phyloP scores from a whole-genome alignment of 441 rosid species.

The Gossypium gossypioides region DNA sequence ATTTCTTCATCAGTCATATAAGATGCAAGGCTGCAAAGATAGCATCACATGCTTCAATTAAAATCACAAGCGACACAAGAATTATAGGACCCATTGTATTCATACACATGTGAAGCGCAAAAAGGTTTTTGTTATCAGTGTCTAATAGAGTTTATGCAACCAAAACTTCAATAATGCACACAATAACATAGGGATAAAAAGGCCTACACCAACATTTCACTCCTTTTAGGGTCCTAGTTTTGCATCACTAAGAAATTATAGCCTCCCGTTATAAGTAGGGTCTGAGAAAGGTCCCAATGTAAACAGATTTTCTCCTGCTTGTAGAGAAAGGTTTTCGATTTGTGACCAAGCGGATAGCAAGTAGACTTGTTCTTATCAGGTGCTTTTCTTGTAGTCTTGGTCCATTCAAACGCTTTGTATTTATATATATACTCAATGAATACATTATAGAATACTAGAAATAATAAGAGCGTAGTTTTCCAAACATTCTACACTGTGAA shows the following conservation, averaged over 20 bases:
- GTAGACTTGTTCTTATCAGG: background rate
- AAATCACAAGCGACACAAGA: too few relatives aligned
- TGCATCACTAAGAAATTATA: background rate
- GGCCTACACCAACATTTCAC: background rate
- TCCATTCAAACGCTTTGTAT: background rate
- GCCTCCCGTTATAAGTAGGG: background rate
- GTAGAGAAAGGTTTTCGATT: background rate
- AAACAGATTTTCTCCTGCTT: background rate
- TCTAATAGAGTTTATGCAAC: background rate
- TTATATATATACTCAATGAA: background rate
- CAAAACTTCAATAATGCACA: background rate
- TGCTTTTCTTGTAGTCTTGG: background rate
- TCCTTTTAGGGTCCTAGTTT: background rate
- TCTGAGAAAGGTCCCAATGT: background rate
- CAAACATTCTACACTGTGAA: background rate
- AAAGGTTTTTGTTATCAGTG: background rate
- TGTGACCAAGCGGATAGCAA: background rate
- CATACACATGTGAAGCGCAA: background rate
- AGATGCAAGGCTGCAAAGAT: constrained; percentile 73
- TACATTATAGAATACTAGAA: background rate
- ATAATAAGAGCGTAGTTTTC: background rate
- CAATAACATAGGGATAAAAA: background rate
- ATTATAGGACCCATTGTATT: background rate
- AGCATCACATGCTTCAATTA: background rate
- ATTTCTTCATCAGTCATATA: constrained; percentile 87